Percentiles rank a stretch among this genome's conserved stretches.
phyloP scores from a whole-genome alignment of 179 eudicot genomes.

The Spinacia oleracea region DNA sequence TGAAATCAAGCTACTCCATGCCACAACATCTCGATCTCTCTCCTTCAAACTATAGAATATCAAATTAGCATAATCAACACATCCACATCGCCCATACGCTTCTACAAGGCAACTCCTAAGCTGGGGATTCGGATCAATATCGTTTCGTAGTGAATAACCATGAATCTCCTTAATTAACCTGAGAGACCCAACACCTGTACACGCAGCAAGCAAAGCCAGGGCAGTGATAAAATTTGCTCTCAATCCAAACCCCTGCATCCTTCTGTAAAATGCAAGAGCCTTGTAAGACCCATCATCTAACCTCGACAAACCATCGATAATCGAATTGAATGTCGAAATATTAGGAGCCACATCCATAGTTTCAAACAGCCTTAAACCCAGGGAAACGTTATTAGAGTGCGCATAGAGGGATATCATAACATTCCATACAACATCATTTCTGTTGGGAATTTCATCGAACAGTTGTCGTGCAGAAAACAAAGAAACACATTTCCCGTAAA shows the following conservation, averaged over 20 bases:
- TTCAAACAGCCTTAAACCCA: constrained; percentile 49
- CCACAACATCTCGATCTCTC: constrained; percentile 67
- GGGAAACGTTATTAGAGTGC: constrained; percentile 32
- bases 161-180: constrained; percentile 57
- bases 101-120: constrained; percentile 66
- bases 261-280: constrained; percentile 49
- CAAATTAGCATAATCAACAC: constrained; percentile 35
- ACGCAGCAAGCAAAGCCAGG: constrained; percentile 55
- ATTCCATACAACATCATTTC: constrained; percentile 43
- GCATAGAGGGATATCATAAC: constrained; percentile 39
- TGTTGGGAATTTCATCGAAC: constrained; percentile 38
- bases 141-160: constrained; percentile 42
- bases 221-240: constrained; percentile 54
- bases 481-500: constrained; percentile 42
- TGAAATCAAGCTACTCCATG: constrained; percentile 75
- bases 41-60: constrained; percentile 47
- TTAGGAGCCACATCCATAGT: constrained; percentile 50
- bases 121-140: constrained; percentile 43
- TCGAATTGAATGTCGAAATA: constrained; percentile 52
- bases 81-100: constrained; percentile 65
- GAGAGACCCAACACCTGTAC: constrained; percentile 42
- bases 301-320: constrained; percentile 46
- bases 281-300: constrained; percentile 38
- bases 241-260: constrained; percentile 42
- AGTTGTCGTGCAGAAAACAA: constrained; percentile 28